These are phyloP conservation scores for Komagataella phaffii DNA, from an alignment of 805 yeast genomes.

Conservation along the genomic window DNA sequence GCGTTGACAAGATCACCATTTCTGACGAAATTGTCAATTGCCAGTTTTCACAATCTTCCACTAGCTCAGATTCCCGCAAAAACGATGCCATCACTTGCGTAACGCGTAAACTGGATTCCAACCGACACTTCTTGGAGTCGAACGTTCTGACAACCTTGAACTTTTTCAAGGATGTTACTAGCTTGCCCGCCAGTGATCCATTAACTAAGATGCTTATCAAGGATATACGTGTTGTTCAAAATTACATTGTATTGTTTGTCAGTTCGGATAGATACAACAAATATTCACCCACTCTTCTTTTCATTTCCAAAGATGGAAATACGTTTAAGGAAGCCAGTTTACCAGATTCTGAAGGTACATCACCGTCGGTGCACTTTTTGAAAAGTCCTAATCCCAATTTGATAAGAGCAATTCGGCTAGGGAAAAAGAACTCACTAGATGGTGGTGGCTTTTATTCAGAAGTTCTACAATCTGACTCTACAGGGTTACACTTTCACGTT, in stretches of 20 bases:
- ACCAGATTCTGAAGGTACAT: constrained; percentile 20
- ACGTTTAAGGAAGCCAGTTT: constrained; percentile 20
- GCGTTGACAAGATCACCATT: background rate
- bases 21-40: background rate
- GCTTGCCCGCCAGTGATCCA: constrained; percentile 12
- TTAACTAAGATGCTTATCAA: constrained; percentile 7
- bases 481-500: constrained; percentile 40
- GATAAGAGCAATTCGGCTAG: constrained; percentile 25
- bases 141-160: background rate
- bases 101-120: background rate
- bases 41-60: constrained; percentile 4
- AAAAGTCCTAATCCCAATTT: constrained; percentile 27
- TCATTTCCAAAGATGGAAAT: constrained; percentile 32
- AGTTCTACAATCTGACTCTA: constrained; percentile 40
- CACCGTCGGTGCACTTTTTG: constrained; percentile 22
- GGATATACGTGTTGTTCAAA: constrained; percentile 22
- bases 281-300: constrained; percentile 23
- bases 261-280: constrained; percentile 27
- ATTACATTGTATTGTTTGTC: constrained; percentile 26
- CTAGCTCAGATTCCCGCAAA: constrained; percentile 1
- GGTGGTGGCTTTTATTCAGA: constrained; percentile 13
- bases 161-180: background rate
- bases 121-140: background rate
- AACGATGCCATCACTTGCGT: background rate
- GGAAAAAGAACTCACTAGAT: constrained; percentile 8